Conservation (phyloP, 2,329 filamentous ascomycete genomes). For the Canariomyces notabilis region DNA sequence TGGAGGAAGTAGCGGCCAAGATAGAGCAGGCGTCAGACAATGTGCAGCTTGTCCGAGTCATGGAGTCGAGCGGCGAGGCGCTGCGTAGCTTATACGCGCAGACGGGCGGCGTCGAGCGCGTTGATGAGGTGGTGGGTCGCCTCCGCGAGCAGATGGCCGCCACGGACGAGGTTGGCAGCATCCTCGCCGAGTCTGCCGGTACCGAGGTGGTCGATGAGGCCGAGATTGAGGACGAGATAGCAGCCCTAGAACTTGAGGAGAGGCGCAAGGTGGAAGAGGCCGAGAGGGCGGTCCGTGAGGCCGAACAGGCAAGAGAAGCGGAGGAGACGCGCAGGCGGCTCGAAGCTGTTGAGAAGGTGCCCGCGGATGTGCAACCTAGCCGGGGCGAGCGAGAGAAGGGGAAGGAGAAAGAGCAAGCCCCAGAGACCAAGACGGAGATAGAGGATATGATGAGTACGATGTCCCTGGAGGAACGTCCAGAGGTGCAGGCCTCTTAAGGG, state of each 20-base stretch:
- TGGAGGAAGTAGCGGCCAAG: constrained; percentile 77
- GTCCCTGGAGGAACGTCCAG: constrained; percentile 32
- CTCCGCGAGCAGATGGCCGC: constrained; percentile 75
- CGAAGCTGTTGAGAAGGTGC: constrained; percentile 41
- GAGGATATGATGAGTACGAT: constrained; percentile 32
- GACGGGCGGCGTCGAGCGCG: constrained; percentile 69
- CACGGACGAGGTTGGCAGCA: constrained; percentile 74
- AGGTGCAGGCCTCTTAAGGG: constrained; percentile 16
- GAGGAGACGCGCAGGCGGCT: constrained; percentile 46
- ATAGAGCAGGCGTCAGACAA: constrained; percentile 85
- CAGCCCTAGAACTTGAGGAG: constrained; percentile 62
- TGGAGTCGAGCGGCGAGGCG: constrained; percentile 71
- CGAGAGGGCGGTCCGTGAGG: constrained; percentile 37
- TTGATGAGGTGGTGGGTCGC: constrained; percentile 69
- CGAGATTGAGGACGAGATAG: constrained; percentile 85
- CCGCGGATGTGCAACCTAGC: constrained; percentile 10
- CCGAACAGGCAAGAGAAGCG: constrained; percentile 38
- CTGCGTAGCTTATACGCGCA: constrained; percentile 69
- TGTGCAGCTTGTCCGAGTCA: constrained; percentile 73
- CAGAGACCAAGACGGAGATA: constrained; percentile 8
- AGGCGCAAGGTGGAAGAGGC: constrained; percentile 46
- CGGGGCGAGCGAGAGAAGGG: constrained; percentile 27
- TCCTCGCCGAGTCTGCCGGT: constrained; percentile 61
- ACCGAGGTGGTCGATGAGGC: constrained; percentile 61
- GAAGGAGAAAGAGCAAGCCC: constrained; percentile 32